Conservation (phyloP, 805 yeast genomes). For the Yarrowia deformans region DNA sequence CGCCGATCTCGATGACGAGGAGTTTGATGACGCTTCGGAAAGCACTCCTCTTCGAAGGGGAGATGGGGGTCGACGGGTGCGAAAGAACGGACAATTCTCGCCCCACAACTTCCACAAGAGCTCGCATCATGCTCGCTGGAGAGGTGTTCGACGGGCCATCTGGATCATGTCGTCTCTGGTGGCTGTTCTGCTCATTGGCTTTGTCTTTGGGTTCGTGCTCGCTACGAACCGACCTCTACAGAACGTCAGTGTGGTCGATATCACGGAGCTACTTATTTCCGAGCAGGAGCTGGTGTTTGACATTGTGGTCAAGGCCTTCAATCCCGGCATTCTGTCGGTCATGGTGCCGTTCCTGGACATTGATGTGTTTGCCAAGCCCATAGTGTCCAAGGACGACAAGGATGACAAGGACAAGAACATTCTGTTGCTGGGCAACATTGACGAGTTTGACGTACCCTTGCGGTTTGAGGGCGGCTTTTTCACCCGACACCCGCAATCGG, state of each 20-base stretch:
- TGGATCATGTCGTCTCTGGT: constrained; percentile 49
- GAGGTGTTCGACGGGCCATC: constrained; percentile 47
- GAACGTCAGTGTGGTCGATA: constrained; percentile 64
- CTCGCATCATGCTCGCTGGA: constrained; percentile 41
- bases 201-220: constrained; percentile 79
- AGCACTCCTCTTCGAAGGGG: constrained; percentile 48
- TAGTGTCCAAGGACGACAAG: constrained; percentile 42
- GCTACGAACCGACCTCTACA: constrained; percentile 87
- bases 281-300: constrained; percentile 86
- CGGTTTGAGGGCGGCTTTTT: constrained; percentile 80
- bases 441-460: constrained; percentile 72
- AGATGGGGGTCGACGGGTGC: constrained; percentile 43
- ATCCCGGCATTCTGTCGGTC: constrained; percentile 84
- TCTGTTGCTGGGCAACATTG: constrained; percentile 74
- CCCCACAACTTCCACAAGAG: constrained; percentile 57
- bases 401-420: constrained; percentile 55
- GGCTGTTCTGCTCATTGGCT: constrained; percentile 59
- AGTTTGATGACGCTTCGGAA: constrained; percentile 48
- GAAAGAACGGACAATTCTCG: constrained; percentile 51
- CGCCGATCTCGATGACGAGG: constrained; percentile 54
- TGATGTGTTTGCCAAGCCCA: constrained; percentile 72
- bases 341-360: constrained; percentile 69
- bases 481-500: constrained; percentile 62
- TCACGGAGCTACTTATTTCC: constrained; percentile 76
- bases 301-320: constrained; percentile 76